phyloP scores from a whole-genome alignment of 1,284 basidiomycete genomes.

The Ustanciosporium gigantosporum region DNA sequence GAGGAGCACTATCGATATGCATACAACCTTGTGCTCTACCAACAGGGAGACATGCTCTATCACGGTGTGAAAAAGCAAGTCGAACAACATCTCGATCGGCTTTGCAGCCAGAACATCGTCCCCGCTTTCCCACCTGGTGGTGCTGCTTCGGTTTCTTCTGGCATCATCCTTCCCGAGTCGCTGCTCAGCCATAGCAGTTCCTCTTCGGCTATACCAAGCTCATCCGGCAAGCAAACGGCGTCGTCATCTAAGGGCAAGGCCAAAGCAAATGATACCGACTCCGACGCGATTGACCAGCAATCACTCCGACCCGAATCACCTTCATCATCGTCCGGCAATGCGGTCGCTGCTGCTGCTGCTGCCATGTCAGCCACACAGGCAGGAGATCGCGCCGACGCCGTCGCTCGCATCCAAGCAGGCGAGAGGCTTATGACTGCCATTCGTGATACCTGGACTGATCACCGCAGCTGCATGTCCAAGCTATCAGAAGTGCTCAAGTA shows the following conservation, averaged over 20 bases:
- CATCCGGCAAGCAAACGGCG: neutral
- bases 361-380: constrained; percentile 37
- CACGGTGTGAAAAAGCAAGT: constrained; percentile 81
- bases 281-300: neutral
- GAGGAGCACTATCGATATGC: constrained; percentile 80
- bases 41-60: constrained; percentile 82
- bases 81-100: constrained; percentile 77
- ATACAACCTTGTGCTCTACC: constrained; percentile 64
- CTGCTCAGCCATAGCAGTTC: constrained; percentile 17
- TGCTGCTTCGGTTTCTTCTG: constrained; percentile 52
- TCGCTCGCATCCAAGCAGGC: constrained; percentile 67
- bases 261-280: constrained; percentile 5
- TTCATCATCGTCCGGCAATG: constrained; percentile 1
- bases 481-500: constrained; percentile 90
- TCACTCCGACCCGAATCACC: neutral
- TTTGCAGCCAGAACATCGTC: constrained; percentile 77
- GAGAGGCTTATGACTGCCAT: constrained; percentile 83
- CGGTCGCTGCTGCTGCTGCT: constrained; percentile 13
- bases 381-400: constrained; percentile 46
- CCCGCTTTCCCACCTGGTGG: constrained; percentile 75
- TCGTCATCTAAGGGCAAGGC: constrained; percentile 47
- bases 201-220: constrained; percentile 5
- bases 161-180: constrained; percentile 65
- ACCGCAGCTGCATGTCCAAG: constrained; percentile 84
- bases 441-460: constrained; percentile 89